Percentiles rank a stretch among this genome's conserved stretches.
These are phyloP conservation scores for Picochlorum sp. DNA, from an alignment of 139 green algal genomes.

Conservation along the genomic window DNA sequence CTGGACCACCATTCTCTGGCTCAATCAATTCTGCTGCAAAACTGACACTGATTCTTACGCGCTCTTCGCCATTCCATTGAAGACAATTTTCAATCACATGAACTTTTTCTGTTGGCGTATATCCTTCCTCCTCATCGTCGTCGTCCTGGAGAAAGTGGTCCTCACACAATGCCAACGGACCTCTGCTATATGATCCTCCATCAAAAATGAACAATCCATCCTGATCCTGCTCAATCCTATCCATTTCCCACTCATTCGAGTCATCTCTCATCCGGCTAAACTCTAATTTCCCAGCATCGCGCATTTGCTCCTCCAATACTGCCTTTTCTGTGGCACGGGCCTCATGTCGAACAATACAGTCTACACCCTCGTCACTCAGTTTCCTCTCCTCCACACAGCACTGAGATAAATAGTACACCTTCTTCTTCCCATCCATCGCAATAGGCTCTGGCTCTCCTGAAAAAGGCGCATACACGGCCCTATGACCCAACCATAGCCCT, in stretches of 20 bases:
- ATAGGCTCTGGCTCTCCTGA: slow-evolving; percentile 31
- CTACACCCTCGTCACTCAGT: not conserved
- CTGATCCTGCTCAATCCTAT: slow-evolving; percentile 20
- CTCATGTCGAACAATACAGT: not conserved
- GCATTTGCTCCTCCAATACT: slow-evolving; percentile 20
- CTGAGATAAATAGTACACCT: slow-evolving; percentile 21
- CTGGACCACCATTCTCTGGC: not conserved
- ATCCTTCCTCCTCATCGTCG: slow-evolving; percentile 6
- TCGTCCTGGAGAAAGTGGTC: not conserved
- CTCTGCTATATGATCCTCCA: slow-evolving; percentile 32
- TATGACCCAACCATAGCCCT: slow-evolving; percentile 34
- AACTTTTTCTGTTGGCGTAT: not conserved
- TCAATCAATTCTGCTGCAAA: slow-evolving; percentile 12
- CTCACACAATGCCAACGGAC: slow-evolving; percentile 12
- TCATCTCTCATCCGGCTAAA: not conserved
- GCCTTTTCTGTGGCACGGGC: slow-evolving; percentile 2
- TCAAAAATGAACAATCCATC: slow-evolving; percentile 41
- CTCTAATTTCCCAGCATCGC: slow-evolving; percentile 13
- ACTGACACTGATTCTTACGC: slow-evolving; percentile 29
- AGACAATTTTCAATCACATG: slow-evolving; percentile 34
- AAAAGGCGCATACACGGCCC: slow-evolving; percentile 24
- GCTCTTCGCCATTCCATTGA: slow-evolving; percentile 36
- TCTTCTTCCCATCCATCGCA: slow-evolving; percentile 19
- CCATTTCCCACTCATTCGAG: slow-evolving; percentile 24
- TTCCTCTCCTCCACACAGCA: slow-evolving; percentile 29